Evolutionary conservation across 257 asterid genomes (phyloP).

Genomic region (Solanum chilense): DNA sequence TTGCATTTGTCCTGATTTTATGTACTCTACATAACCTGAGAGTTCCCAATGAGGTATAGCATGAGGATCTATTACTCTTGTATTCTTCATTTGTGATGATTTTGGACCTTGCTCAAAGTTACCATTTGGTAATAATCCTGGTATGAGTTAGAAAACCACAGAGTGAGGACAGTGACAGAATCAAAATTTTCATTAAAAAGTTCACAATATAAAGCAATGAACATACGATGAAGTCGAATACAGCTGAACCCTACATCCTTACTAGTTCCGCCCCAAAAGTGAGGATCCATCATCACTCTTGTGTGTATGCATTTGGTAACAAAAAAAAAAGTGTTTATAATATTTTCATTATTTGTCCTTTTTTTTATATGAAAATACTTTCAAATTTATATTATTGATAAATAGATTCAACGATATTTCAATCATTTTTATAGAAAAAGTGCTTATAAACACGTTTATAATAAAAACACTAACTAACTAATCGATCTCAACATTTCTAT

Average conservation of each 20-base stretch:
- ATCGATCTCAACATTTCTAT: not conserved
- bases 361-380: not conserved
- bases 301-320: not conserved
- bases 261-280: not conserved
- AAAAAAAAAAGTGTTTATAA: not conserved
- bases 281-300: not conserved
- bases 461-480: not conserved
- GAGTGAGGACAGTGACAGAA: rapidly evolving
- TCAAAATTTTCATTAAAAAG: rapidly evolving
- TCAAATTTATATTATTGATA: not conserved
- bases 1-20: slow-evolving; percentile 16
- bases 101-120: slow-evolving; percentile 18
- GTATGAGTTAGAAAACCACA: not conserved
- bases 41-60: slow-evolving; percentile 13
- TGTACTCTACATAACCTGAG: slow-evolving; percentile 14
- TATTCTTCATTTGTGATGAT: slow-evolving; percentile 5
- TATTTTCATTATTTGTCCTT: not conserved
- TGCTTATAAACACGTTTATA: not conserved
- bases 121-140: slow-evolving; percentile 15
- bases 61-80: slow-evolving; percentile 1
- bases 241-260: not conserved
- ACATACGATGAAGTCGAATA: not conserved
- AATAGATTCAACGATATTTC: not conserved
- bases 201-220: not conserved
- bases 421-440: not conserved